Base-by-base conservation (phyloP, 768 basidiomycete species). In the Lactarius trivialis region DNA sequence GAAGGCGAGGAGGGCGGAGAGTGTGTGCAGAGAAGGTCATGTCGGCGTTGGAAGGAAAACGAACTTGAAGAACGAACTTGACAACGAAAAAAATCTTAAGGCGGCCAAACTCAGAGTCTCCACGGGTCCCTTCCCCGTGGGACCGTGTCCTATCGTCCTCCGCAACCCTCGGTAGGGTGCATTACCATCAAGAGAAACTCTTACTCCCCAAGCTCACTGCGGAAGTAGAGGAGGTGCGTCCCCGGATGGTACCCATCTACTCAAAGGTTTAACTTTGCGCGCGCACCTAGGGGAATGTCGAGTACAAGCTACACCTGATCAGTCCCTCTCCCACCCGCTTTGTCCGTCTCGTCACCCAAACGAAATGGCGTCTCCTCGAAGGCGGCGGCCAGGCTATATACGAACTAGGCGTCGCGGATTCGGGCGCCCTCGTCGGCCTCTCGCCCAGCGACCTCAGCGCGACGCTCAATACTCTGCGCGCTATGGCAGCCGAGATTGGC, bases 401-500 rank as follows among this genome's bases (percentile, higher is more conserved):
- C 69, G 83, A 85, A 60, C 71, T 76, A 39, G 73, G 73, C 63
- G 88, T 98, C 0, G 86, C 89, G 26, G 95, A 98, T 71, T 88
- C 89, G 1, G 95, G 95, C 1, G 82, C 85, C 4, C 84, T 97
- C 32, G 81, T 97, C 55, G 95, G 95, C 1, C 81, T 98, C 6
- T 77, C 81, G 3, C 77, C 82, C 64, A 73, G 74, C 3, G 88
- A 95, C 71, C 83, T 98, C 66, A 88, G 90, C 61, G 81, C 82
- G 67, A 92, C 89, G 3, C 75, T 98, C 41, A 85, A 86, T 68
- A 96, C 94, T 0, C 82, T 98, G 14, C 91, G 91, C 71, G 85
- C 84, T 78, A 98, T 98, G 95, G 93, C 94, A 0, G 85, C 87
- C 28, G 93, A 96, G 70, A 88, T 98, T 43, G 93, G 93, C 1